Conservation (phyloP, 352 stramenopile genomes). For the Pythium guiyangense region DNA sequence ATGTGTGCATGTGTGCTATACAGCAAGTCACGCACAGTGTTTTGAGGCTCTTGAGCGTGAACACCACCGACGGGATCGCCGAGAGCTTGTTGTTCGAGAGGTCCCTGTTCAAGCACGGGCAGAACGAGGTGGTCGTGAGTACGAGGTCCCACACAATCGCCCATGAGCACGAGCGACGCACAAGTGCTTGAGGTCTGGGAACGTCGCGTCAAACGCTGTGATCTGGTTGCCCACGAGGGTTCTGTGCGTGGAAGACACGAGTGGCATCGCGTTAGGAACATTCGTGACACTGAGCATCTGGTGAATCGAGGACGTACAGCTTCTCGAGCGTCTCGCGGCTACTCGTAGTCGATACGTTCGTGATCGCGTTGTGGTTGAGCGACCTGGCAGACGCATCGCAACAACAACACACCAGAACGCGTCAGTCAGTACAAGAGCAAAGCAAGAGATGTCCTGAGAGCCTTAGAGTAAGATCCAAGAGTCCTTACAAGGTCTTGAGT, state of each 20-base stretch:
- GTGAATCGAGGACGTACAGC: neutral
- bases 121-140: neutral
- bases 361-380: slow-evolving; percentile 1
- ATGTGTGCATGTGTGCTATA: neutral
- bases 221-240: no score
- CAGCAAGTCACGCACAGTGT: neutral
- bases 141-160: neutral
- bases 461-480: neutral
- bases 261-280: no score
- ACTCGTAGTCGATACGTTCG: neutral
- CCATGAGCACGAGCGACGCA: neutral
- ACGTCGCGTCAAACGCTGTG: no score
- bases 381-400: neutral
- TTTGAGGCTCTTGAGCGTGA: neutral
- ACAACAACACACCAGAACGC: neutral
- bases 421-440: neutral
- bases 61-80: neutral
- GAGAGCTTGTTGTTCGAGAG: neutral
- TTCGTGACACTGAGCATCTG: neutral
- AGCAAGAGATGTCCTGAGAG: no score
- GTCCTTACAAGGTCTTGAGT: neutral
- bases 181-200: no score
- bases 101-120: neutral
- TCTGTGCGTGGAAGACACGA: no score
- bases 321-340: neutral